Evolutionary conservation across 169 alveolate genomes (phyloP).

Genomic region (Plasmodium chabaudi): DNA sequence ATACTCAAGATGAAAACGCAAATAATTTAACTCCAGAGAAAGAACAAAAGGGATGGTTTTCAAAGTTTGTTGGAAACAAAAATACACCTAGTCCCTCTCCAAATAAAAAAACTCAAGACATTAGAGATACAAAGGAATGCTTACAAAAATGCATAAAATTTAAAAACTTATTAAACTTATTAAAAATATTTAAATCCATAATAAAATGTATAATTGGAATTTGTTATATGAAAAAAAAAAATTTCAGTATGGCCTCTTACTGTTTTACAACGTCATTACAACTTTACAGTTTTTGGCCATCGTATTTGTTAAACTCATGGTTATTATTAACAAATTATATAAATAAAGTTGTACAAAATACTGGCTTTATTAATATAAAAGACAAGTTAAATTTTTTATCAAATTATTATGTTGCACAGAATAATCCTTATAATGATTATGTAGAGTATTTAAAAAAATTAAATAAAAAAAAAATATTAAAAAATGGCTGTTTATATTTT

Average conservation of each 20-base stretch:
- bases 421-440: not conserved
- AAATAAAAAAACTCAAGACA: not conserved
- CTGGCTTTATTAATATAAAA: constrained; percentile 17
- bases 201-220: constrained; percentile 66
- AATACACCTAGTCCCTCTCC: not conserved
- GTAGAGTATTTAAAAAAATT: not conserved
- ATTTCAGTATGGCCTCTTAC: constrained; percentile 46
- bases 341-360: constrained; percentile 27
- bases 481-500: not conserved
- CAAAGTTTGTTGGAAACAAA: not conserved
- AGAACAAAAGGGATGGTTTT: not conserved
- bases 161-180: constrained; percentile 11
- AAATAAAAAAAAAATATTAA: not conserved
- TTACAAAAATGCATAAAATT: constrained; percentile 7
- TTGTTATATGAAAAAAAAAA: constrained; percentile 69
- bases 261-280: constrained; percentile 49
- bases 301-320: constrained; percentile 53
- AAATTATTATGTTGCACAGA: not conserved
- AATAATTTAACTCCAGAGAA: not conserved
- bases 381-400: not conserved
- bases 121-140: not conserved
- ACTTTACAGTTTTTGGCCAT: constrained; percentile 1
- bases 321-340: constrained; percentile 51
- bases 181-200: constrained; percentile 27
- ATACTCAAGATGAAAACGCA: not conserved